phyloP scores from a whole-genome alignment of 805 yeast genomes.

The Teunomyces panamensis region DNA sequence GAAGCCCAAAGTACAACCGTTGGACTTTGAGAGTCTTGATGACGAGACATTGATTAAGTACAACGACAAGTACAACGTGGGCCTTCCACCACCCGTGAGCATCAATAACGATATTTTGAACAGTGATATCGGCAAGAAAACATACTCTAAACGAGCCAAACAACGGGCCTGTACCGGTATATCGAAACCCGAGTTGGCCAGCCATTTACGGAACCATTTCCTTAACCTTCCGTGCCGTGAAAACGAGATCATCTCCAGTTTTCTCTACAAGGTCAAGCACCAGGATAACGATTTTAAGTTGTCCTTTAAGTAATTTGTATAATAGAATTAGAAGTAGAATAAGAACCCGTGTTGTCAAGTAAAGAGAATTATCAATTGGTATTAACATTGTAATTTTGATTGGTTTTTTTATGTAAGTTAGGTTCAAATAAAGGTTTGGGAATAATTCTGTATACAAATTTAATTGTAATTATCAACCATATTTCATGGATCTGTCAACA shows the following conservation, averaged over 20 bases:
- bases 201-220: constrained; percentile 67
- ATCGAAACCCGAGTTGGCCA: constrained; percentile 58
- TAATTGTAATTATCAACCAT: neutral
- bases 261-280: constrained; percentile 79
- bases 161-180: constrained; percentile 37
- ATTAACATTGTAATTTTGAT: too few relatives aligned
- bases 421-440: neutral
- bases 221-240: constrained; percentile 60
- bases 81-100: constrained; percentile 59
- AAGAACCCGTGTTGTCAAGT: too few relatives aligned
- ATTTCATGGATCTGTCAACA: constrained; percentile 53
- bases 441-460: too few relatives aligned
- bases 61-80: constrained; percentile 55
- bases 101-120: constrained; percentile 67
- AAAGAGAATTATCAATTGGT: too few relatives aligned
- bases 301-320: constrained; percentile 26
- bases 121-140: constrained; percentile 70
- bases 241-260: constrained; percentile 82
- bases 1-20: constrained; percentile 47
- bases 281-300: constrained; percentile 49
- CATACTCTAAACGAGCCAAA: constrained; percentile 37
- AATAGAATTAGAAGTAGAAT: too few relatives aligned
- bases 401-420: neutral
- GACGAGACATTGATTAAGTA: constrained; percentile 67
- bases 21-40: constrained; percentile 68